Conservation (phyloP, 805 yeast species). For the Debaryomyces hansenii region DNA sequence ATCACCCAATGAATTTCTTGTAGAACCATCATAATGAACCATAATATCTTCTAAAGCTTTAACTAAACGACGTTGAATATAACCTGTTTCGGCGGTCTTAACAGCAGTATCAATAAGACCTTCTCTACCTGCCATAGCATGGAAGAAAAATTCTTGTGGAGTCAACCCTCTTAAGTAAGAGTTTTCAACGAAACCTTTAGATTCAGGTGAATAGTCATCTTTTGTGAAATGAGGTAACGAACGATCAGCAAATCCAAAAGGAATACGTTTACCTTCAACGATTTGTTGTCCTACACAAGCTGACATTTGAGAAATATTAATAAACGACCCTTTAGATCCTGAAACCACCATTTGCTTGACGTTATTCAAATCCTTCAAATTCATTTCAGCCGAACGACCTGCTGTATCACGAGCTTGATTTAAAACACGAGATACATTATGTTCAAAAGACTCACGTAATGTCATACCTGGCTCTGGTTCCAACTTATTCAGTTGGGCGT, state of each 20-base stretch:
- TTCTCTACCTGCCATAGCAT: slow-evolving; percentile 99
- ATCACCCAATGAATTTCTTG: slow-evolving; percentile 96
- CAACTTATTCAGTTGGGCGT: slow-evolving; percentile 84
- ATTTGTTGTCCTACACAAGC: slow-evolving; percentile 99
- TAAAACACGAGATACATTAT: slow-evolving; percentile 89
- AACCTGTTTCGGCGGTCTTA: slow-evolving; percentile 98
- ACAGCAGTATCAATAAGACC: slow-evolving; percentile 99
- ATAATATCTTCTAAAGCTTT: slow-evolving; percentile 96
- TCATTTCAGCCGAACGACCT: slow-evolving; percentile 97
- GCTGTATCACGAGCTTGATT: slow-evolving; percentile 99
- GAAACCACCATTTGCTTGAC: slow-evolving; percentile 99
- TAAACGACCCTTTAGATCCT: slow-evolving; percentile 98
- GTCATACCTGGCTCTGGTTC: slow-evolving; percentile 99
- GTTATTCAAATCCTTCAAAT: slow-evolving; percentile 88
- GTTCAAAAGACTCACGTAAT: slow-evolving; percentile 95
- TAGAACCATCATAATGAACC: slow-evolving; percentile 98
- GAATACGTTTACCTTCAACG: slow-evolving; percentile 99
- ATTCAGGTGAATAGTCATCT: slow-evolving; percentile 98
- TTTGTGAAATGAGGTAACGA: slow-evolving; percentile 97
- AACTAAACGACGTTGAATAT: slow-evolving; percentile 95
- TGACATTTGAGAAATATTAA: slow-evolving; percentile 98
- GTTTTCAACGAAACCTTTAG: slow-evolving; percentile 95
- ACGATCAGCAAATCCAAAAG: slow-evolving; percentile 95
- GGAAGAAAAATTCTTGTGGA: slow-evolving; percentile 97
- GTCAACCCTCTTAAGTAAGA: slow-evolving; percentile 91